These are phyloP conservation scores for Mikania micrantha DNA, from an alignment of 129 eudicot species.

Conservation along the genomic window DNA sequence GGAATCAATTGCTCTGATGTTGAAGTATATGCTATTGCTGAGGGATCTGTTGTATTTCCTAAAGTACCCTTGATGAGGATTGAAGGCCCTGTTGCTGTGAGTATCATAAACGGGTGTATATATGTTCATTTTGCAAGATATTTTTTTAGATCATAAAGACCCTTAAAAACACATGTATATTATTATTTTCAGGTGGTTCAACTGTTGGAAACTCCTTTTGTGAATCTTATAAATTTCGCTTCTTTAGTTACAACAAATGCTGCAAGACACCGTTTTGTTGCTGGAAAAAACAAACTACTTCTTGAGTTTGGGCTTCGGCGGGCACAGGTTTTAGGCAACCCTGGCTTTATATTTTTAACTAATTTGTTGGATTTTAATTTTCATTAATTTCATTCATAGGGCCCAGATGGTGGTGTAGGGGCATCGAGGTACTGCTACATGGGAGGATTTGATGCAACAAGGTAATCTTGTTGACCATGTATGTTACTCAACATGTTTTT, in stretches of 20 bases:
- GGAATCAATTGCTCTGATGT: conserved; percentile 84
- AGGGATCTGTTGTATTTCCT: conserved; percentile 92
- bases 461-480: conserved; percentile 38
- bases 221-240: conserved; percentile 88
- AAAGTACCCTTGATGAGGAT: conserved; percentile 90
- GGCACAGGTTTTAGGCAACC: conserved; percentile 62
- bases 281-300: conserved; percentile 83
- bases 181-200: conserved; percentile 70
- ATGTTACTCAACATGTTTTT: conserved; percentile 2
- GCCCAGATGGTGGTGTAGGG: conserved; percentile 97
- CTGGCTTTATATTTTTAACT: neutral
- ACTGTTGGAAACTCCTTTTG: conserved; percentile 85
- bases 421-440: conserved; percentile 95
- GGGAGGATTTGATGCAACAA: conserved; percentile 99
- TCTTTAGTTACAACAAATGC: conserved; percentile 94
- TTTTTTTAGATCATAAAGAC: neutral
- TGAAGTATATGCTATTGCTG: conserved; percentile 80
- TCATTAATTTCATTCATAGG: conserved; percentile 34
- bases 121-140: conserved; percentile 3
- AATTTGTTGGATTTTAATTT: neutral
- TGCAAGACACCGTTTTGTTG: conserved; percentile 97
- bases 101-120: conserved; percentile 24
- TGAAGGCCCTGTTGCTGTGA: conserved; percentile 96
- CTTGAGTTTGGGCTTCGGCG: conserved; percentile 95
- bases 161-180: neutral